A percentile compares a stretch with the other conserved stretches of the same genome.
Evolutionary conservation across 106 monocot species (phyloP).

Genomic region (Dendrobium huoshanense): DNA sequence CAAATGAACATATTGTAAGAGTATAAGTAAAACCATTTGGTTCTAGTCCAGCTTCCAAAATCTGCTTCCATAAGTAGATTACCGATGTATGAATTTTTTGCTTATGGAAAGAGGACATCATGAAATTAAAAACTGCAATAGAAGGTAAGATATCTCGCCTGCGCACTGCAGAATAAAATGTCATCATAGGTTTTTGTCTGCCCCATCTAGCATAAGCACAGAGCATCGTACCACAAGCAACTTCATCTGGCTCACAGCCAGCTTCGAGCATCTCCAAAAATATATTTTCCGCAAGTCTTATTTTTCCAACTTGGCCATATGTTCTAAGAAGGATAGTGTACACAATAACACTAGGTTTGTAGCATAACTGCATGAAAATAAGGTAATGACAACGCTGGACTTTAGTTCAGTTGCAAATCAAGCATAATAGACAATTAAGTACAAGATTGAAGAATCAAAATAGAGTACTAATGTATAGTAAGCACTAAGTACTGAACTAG

Average conservation of each 20-base stretch:
- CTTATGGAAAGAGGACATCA: conserved; percentile 96
- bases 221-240: conserved; percentile 92
- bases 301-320: conserved; percentile 95
- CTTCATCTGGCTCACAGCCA: conserved; percentile 90
- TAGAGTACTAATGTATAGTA: too few relatives aligned
- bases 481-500: neutral
- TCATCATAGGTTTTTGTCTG: conserved; percentile 75
- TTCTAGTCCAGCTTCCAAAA: conserved; percentile 47
- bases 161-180: conserved; percentile 72
- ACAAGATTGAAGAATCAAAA: neutral
- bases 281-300: conserved; percentile 76
- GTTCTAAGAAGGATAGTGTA: conserved; percentile 82
- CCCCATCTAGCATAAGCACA: conserved; percentile 98
- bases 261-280: conserved; percentile 97
- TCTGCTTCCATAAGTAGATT: conserved; percentile 66
- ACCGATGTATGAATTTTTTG: conserved; percentile 67
- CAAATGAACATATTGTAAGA: conserved; percentile 62
- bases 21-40: conserved; percentile 79
- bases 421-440: neutral
- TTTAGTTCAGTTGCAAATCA: neutral
- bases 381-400: neutral
- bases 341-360: conserved; percentile 83
- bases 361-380: conserved; percentile 69
- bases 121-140: conserved; percentile 86
- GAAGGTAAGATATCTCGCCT: conserved; percentile 67